Evolutionary conservation across 495 filamentous ascomycete genomes (phyloP).

Genomic region (Rhypophila decipiens): DNA sequence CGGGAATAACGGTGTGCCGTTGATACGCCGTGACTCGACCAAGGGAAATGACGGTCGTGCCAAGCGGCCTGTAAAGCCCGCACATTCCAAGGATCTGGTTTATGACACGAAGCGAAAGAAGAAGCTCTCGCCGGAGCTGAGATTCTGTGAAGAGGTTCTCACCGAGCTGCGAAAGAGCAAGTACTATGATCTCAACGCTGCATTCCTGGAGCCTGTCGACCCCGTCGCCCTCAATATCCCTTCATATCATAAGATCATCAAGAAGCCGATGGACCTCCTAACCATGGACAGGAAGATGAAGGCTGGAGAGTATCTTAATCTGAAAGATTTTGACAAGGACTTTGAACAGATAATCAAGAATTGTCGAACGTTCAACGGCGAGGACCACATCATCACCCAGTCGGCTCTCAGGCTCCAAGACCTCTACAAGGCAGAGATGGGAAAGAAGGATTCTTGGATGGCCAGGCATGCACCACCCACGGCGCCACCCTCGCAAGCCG

Average conservation of each 20-base stretch:
- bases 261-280: constrained; percentile 89
- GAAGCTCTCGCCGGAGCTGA: constrained; percentile 82
- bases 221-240: constrained; percentile 93
- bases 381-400: constrained; percentile 62
- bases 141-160: constrained; percentile 79
- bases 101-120: constrained; percentile 85
- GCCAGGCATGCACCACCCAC: constrained; percentile 60
- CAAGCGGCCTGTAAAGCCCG: constrained; percentile 90
- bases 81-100: constrained; percentile 76
- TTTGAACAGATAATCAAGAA: constrained; percentile 79
- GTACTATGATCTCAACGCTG: constrained; percentile 54
- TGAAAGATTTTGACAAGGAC: constrained; percentile 81
- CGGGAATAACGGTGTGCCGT: constrained; percentile 63
- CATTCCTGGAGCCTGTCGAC: constrained; percentile 80
- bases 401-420: constrained; percentile 65
- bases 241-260: constrained; percentile 85
- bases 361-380: constrained; percentile 85
- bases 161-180: constrained; percentile 72
- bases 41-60: constrained; percentile 68
- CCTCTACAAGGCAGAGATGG: constrained; percentile 67
- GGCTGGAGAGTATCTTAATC: constrained; percentile 71
- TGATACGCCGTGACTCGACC: constrained; percentile 85
- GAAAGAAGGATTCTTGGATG: constrained; percentile 68
- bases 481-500: constrained; percentile 18
- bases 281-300: constrained; percentile 72